Evolutionary conservation across 1,284 basidiomycete species (phyloP).

Genomic region (Ceratobasidium sp.): DNA sequence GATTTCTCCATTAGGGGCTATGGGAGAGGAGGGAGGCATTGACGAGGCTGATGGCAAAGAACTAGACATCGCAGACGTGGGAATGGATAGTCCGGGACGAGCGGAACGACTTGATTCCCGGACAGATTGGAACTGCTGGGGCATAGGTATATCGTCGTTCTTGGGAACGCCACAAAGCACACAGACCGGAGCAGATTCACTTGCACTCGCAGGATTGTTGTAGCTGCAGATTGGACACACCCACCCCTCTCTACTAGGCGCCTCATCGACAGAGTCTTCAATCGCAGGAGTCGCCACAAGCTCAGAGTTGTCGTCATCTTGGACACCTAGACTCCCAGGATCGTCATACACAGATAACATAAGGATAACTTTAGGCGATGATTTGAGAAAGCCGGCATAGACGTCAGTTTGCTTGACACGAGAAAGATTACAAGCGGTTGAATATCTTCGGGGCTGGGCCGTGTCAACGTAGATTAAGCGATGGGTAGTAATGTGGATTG

Average conservation of each 20-base stretch:
- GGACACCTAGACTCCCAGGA: constrained; percentile 25
- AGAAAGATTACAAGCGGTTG: constrained; percentile 75
- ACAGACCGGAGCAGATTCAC: constrained; percentile 72
- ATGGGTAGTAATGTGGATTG: constrained; percentile 84
- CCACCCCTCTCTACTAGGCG: constrained; percentile 69
- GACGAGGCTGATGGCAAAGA: constrained; percentile 36
- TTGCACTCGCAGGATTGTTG: constrained; percentile 75
- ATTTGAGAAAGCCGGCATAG: constrained; percentile 93
- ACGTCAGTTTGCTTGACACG: constrained; percentile 85
- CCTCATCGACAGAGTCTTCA: constrained; percentile 54
- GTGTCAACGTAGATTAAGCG: constrained; percentile 85
- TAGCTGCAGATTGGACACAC: constrained; percentile 88
- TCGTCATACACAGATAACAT: constrained; percentile 62
- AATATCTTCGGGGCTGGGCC: constrained; percentile 64
- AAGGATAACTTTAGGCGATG: constrained; percentile 90
- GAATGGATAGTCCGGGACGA: constrained; percentile 51
- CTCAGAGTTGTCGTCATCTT: constrained; percentile 36
- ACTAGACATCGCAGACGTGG: constrained; percentile 41
- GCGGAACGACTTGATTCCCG: constrained; percentile 27
- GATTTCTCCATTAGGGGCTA: constrained; percentile 54
- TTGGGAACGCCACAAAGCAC: constrained; percentile 69
- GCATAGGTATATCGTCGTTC: constrained; percentile 51
- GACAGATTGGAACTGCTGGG: constrained; percentile 52
- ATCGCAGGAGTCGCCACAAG: constrained; percentile 36
- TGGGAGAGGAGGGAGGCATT: constrained; percentile 15